Evolutionary conservation across 2,329 filamentous ascomycete genomes (phyloP).

Genomic region (Celoporthe dispersa): DNA sequence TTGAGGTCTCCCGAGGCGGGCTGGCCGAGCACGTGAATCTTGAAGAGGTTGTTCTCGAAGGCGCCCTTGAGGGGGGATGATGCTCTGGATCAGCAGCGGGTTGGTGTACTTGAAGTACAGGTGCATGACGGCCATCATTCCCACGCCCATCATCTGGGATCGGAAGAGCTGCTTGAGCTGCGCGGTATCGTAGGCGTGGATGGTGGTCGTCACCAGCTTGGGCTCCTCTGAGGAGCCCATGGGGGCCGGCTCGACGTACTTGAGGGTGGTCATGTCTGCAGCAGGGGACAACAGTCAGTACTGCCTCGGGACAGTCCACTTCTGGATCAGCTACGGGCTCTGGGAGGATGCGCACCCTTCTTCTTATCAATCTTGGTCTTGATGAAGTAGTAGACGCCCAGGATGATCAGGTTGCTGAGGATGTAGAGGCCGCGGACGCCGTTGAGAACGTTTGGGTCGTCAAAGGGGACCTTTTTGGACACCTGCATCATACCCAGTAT

Average conservation of each 20-base stretch:
- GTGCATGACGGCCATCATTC: conserved; percentile 99
- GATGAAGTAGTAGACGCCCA: conserved; percentile 82
- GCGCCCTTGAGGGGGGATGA: conserved; percentile 96
- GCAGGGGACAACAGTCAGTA: conserved; percentile 8
- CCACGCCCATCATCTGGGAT: conserved; percentile 91
- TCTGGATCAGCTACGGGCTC: neutral
- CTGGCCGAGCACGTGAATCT: conserved; percentile 90
- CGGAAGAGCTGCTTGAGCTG: conserved; percentile 88
- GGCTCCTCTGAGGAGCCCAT: conserved; percentile 94
- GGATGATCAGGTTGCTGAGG: conserved; percentile 78
- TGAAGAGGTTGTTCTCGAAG: conserved; percentile 92
- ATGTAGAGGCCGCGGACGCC: conserved; percentile 59
- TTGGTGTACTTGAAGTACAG: conserved; percentile 99
- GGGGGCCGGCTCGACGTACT: conserved; percentile 95
- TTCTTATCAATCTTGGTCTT: conserved; percentile 89
- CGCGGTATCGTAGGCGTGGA: conserved; percentile 89
- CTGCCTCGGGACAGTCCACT: neutral
- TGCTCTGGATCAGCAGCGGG: conserved; percentile 96
- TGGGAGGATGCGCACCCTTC: conserved; percentile 71
- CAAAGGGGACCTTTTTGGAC: conserved; percentile 92
- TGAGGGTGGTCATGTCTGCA: conserved; percentile 91
- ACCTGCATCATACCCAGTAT: conserved; percentile 98
- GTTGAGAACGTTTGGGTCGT: conserved; percentile 71
- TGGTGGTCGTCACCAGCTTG: conserved; percentile 94
- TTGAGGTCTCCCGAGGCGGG: conserved; percentile 89